Conservation (phyloP, 169 alveolate genomes). For the Plasmodium coatneyi region DNA sequence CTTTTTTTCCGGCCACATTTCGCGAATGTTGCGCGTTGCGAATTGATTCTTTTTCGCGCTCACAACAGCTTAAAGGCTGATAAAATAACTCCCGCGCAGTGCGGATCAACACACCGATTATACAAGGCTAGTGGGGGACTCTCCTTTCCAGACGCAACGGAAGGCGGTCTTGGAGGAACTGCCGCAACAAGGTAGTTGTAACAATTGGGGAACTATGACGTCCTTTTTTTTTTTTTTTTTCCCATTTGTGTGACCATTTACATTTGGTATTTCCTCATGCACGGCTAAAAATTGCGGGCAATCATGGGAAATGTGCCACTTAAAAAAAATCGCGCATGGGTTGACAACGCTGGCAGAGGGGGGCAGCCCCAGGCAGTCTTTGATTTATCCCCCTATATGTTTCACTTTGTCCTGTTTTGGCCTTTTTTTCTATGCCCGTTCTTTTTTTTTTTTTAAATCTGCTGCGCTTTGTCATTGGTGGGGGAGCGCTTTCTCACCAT, state of each 20-base stretch:
- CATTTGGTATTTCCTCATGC: background rate
- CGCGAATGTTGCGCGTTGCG: background rate
- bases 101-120: background rate
- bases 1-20: background rate
- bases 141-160: background rate
- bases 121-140: background rate
- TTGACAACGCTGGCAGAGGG: background rate
- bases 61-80: background rate
- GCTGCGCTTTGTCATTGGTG: background rate
- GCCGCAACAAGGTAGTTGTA: background rate
- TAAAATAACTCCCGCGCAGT: background rate
- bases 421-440: background rate
- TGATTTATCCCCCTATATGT: background rate
- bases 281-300: background rate
- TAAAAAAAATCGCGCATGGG: background rate
- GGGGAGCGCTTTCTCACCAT: background rate
- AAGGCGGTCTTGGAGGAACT: background rate
- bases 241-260: background rate
- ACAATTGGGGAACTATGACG: background rate
- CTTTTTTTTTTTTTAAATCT: background rate
- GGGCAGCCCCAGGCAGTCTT: background rate
- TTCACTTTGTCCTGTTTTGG: background rate
- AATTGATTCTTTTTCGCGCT: background rate
- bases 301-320: background rate
- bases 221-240: background rate